A percentile compares a stretch with the other conserved stretches of the same genome.
These are phyloP conservation scores for Candida pseudoviswanathii DNA, from an alignment of 1,139 yeast genomes.

Conservation along the genomic window DNA sequence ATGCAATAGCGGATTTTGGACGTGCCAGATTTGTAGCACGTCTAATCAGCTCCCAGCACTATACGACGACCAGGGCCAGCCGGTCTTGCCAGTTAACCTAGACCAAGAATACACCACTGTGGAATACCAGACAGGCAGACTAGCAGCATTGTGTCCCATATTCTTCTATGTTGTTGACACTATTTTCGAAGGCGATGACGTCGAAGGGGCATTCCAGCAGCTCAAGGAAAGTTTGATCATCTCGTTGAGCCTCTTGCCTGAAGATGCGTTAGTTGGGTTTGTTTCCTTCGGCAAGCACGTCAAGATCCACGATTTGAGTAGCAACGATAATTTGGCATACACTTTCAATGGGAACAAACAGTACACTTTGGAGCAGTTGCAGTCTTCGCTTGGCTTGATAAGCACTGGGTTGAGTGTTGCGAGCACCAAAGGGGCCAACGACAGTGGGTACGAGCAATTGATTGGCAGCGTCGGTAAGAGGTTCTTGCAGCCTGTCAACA, in stretches of 20 bases:
- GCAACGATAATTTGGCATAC: constrained; percentile 28
- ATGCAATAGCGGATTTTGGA: constrained; percentile 52
- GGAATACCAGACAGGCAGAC: constrained; percentile 58
- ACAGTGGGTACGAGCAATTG: constrained; percentile 16
- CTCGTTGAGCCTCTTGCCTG: constrained; percentile 61
- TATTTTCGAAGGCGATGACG: constrained; percentile 50
- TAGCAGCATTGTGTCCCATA: constrained; percentile 48
- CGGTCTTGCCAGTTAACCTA: constrained; percentile 32
- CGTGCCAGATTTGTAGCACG: constrained; percentile 62
- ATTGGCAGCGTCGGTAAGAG: constrained; percentile 34
- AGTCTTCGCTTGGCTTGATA: constrained; percentile 54
- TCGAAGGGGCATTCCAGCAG: constrained; percentile 43
- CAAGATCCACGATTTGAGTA: constrained; percentile 57
- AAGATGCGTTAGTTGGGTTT: constrained; percentile 58
- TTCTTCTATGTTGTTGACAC: constrained; percentile 71
- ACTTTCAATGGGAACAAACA: constrained; percentile 64
- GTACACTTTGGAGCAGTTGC: constrained; percentile 53
- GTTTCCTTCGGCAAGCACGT: constrained; percentile 69
- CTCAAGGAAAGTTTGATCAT: constrained; percentile 57
- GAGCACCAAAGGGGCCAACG: constrained; percentile 3
- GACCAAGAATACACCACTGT: constrained; percentile 52
- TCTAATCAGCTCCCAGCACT: constrained; percentile 45
- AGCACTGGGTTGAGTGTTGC: constrained; percentile 37
- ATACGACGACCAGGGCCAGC: constrained; percentile 17
- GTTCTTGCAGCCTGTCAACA: constrained; percentile 49